Evolutionary conservation across 352 stramenopile species (phyloP).

Genomic region (Phytopythium aichiense): DNA sequence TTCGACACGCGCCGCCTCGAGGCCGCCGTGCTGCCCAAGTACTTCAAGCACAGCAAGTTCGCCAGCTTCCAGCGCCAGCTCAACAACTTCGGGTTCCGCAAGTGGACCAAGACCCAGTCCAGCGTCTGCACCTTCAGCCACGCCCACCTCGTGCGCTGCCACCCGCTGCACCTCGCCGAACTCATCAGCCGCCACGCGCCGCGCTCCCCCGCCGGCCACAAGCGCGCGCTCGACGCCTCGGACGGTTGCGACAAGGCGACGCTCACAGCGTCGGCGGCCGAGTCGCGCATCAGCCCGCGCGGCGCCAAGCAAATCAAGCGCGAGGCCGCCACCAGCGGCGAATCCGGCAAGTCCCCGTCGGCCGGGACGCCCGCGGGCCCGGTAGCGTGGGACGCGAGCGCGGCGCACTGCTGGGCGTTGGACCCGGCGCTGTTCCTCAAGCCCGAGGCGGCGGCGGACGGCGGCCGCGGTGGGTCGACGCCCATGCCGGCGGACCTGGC

Average conservation of each 20-base stretch:
- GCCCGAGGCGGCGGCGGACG: not conserved
- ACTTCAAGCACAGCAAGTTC: constrained; percentile 92
- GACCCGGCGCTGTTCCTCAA: constrained; percentile 27
- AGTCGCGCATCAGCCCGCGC: constrained; percentile 6
- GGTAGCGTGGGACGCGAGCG: constrained; percentile 9
- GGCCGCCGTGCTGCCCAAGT: constrained; percentile 78
- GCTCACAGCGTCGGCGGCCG: not conserved
- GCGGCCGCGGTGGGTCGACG: constrained; percentile 2
- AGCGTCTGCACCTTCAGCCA: constrained; percentile 69
- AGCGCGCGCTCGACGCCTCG: constrained; percentile 11
- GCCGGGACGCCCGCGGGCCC: not conserved
- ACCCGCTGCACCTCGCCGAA: constrained; percentile 56
- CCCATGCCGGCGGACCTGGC: constrained; percentile 19
- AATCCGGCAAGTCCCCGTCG: not conserved
- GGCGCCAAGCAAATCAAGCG: constrained; percentile 21
- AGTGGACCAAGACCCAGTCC: constrained; percentile 68
- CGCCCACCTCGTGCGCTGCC: constrained; percentile 43
- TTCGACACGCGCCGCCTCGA: constrained; percentile 55
- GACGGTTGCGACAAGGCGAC: not conserved
- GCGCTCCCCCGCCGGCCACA: constrained; percentile 19
- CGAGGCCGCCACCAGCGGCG: constrained; percentile 9
- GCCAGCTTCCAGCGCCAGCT: constrained; percentile 89
- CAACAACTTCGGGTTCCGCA: constrained; percentile 90
- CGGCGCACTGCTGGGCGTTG: constrained; percentile 12
- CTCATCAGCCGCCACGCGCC: constrained; percentile 31